Evolutionary conservation across 805 yeast species (phyloP), one percentile per base, ranked within the genome.

Genomic region (Wickerhamiella occidentalis): DNA sequence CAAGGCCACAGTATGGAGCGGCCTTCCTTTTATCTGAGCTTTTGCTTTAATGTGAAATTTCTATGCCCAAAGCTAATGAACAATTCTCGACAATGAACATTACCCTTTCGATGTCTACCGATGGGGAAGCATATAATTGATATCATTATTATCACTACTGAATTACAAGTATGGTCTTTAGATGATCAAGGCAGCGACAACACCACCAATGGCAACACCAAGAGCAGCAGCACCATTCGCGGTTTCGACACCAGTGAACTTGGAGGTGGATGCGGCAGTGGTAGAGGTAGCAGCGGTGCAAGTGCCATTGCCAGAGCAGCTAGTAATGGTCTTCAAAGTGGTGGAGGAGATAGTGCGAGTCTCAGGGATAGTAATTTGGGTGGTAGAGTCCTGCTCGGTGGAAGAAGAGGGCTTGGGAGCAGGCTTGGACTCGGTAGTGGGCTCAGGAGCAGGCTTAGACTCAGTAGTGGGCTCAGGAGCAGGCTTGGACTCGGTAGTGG

Each of bases 11-110:
- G 78, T 80, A 0, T 67, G 71, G 1, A 75, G 80, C 0, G 73
- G 79, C 43, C 82, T 90, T 33, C 95, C 94, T 0, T 79, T 81
- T 54, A 67, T 78, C 19, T 47, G 52, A 19, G 69, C n/a, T n/a
- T n/a, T n/a, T n/a, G n/a, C n/a, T n/a, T n/a, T n/a, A n/a, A n/a
- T n/a, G n/a, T n/a, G n/a, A n/a, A n/a, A n/a, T n/a, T n/a, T n/a
- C n/a, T n/a, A n/a, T n/a, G n/a, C n/a, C n/a, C n/a, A n/a, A n/a
- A n/a, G n/a, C n/a, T n/a, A n/a, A n/a, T n/a, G n/a, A n/a, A n/a
- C n/a, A n/a, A n/a, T n/a, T n/a, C n/a, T n/a, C n/a, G n/a, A n/a
- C n/a, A n/a, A n/a, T n/a, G n/a, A n/a, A n/a, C n/a, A n/a, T n/a
- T n/a, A n/a, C n/a, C n/a, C n/a, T n/a, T n/a, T n/a, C n/a, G n/a